Percentiles rank a stretch among this genome's conserved stretches.
Evolutionary conservation across 2,329 filamentous ascomycete species (phyloP).

Genomic region (Niveomyces coronatus): DNA sequence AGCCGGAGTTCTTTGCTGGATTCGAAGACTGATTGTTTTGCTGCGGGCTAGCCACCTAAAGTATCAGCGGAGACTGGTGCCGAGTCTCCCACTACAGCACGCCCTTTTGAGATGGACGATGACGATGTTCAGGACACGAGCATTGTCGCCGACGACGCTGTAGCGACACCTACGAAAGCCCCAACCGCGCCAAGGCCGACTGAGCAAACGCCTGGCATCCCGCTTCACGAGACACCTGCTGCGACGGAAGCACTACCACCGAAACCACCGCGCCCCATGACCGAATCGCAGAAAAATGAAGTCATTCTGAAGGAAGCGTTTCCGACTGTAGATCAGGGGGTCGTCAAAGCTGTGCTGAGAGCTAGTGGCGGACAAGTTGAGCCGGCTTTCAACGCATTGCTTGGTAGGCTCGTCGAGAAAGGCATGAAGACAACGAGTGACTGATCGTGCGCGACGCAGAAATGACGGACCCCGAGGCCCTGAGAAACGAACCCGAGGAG

Average conservation of each 20-base stretch:
- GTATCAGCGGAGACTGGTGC: conserved; percentile 28
- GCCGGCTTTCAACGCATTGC: conserved; percentile 86
- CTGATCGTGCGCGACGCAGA: conserved; percentile 33
- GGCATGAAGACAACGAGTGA: background rate
- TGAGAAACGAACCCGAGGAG: conserved; percentile 40
- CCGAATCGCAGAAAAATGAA: conserved; percentile 74
- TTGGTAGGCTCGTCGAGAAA: conserved; percentile 45
- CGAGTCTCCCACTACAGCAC: conserved; percentile 56
- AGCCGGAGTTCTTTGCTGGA: conserved; percentile 5
- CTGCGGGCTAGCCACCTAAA: conserved; percentile 32
- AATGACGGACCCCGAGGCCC: conserved; percentile 71
- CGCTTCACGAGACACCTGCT: conserved; percentile 16
- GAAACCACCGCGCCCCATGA: conserved; percentile 77
- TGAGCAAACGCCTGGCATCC: conserved; percentile 16
- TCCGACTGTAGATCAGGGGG: conserved; percentile 64
- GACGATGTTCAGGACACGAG: conserved; percentile 56
- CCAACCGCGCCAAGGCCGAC: conserved; percentile 14
- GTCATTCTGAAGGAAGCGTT: conserved; percentile 90
- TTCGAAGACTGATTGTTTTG: background rate
- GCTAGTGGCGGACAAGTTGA: conserved; percentile 85
- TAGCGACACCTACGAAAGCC: conserved; percentile 12
- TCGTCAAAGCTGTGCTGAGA: conserved; percentile 78
- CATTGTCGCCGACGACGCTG: conserved; percentile 33
- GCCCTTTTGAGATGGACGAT: conserved; percentile 59
- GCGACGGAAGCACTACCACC: conserved; percentile 46